Evolutionary conservation across 495 filamentous ascomycete genomes (phyloP).

Genomic region (Pyrenopolyporus hunteri): DNA sequence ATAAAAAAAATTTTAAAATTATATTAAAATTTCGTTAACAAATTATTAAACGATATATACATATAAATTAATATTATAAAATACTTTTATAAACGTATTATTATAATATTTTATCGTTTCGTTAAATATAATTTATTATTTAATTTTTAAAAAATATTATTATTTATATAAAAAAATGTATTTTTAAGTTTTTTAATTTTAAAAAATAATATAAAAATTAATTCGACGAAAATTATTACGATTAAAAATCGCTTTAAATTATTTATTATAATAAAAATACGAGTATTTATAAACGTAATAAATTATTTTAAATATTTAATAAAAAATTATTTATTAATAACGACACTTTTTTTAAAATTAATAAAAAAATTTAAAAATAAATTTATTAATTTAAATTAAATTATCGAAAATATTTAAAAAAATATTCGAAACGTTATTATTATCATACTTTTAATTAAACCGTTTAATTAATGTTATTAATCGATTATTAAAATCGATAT

Average conservation of each 20-base stretch:
- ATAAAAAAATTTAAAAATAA: neutral
- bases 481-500: neutral
- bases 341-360: neutral
- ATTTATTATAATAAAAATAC: neutral
- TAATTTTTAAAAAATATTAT: too few relatives aligned
- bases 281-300: too few relatives aligned
- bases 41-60: too few relatives aligned
- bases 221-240: too few relatives aligned
- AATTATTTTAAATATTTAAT: neutral
- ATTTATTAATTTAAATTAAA: too few relatives aligned
- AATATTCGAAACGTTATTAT: neutral
- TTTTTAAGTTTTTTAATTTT: too few relatives aligned
- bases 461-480: neutral
- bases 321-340: neutral
- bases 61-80: too few relatives aligned
- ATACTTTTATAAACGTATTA: neutral
- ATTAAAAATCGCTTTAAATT: too few relatives aligned
- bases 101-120: neutral
- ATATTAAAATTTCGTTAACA: neutral
- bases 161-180: too few relatives aligned
- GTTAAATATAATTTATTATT: too few relatives aligned
- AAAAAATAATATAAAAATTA: neutral
- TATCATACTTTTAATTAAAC: neutral
- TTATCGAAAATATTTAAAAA: neutral
- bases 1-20: neutral